phyloP scores from a whole-genome alignment of 768 basidiomycete species.

The Hygrophorus pudorinus region DNA sequence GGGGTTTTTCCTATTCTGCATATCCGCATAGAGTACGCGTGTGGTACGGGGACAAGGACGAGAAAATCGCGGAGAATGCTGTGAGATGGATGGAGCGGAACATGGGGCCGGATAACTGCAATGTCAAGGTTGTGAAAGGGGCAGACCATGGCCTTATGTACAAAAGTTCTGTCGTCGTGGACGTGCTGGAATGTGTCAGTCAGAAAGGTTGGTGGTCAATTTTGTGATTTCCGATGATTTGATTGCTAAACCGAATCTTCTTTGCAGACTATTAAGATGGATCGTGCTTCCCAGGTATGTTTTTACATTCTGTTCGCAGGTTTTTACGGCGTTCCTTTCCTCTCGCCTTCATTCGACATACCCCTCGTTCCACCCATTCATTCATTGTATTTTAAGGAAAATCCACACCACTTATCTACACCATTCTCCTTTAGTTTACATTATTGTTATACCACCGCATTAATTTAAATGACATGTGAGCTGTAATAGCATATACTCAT shows the following conservation, averaged over 20 bases:
- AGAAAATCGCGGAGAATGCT: constrained; percentile 85
- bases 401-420: constrained; percentile 7
- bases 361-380: background rate
- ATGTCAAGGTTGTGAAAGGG: constrained; percentile 73
- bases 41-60: constrained; percentile 92
- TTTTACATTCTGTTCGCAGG: too few species aligned
- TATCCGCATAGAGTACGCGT: constrained; percentile 71
- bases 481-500: background rate
- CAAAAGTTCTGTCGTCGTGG: constrained; percentile 76
- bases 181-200: constrained; percentile 65
- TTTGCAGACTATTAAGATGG: too few species aligned
- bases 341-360: too few species aligned
- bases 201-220: constrained; percentile 15
- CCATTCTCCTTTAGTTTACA: constrained; percentile 10
- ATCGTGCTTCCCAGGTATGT: too few species aligned
- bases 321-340: too few species aligned
- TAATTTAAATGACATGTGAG: constrained; percentile 6
- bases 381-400: constrained; percentile 15
- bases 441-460: constrained; percentile 9
- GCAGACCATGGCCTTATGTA: constrained; percentile 95
- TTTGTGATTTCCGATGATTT: too few species aligned
- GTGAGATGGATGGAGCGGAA: constrained; percentile 88
- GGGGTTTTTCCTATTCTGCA: constrained; percentile 83
- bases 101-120: constrained; percentile 67
- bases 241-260: too few species aligned